These are phyloP conservation scores for Saccharomycopsis sp. DNA, from an alignment of 805 yeast genomes.

Conservation along the genomic window DNA sequence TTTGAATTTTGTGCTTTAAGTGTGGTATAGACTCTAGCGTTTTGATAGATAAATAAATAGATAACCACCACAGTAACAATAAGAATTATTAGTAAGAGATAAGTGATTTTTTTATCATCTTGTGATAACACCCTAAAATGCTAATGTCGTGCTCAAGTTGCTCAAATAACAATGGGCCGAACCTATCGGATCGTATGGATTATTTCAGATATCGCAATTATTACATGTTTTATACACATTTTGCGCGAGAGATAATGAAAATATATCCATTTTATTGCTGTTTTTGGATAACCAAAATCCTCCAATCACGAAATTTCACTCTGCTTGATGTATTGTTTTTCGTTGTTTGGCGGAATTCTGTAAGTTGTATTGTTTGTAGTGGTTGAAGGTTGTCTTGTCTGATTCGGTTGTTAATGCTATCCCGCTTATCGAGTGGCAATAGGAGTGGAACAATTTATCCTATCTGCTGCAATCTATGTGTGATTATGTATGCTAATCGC, in stretches of 20 bases:
- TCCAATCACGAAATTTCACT: neutral
- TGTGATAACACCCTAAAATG: neutral
- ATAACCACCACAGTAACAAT: no score
- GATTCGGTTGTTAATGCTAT: neutral
- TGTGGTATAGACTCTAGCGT: neutral
- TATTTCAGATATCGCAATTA: neutral
- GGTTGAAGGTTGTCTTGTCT: neutral
- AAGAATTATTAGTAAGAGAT: no score
- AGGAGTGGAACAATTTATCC: neutral
- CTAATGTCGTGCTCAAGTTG: neutral
- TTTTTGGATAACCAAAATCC: neutral
- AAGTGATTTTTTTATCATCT: neutral
- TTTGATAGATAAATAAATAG: neutral
- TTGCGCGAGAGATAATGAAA: neutral
- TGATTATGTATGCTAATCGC: neutral
- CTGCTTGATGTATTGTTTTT: neutral
- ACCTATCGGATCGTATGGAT: neutral
- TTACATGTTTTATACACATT: neutral
- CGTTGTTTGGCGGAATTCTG: neutral
- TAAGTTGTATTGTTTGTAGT: neutral
- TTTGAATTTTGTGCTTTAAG: neutral
- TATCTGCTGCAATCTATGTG: neutral
- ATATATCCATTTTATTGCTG: neutral
- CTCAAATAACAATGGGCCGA: neutral
- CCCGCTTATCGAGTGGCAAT: neutral